phyloP scores from a whole-genome alignment of 768 basidiomycete genomes.

The Russula emetica region DNA sequence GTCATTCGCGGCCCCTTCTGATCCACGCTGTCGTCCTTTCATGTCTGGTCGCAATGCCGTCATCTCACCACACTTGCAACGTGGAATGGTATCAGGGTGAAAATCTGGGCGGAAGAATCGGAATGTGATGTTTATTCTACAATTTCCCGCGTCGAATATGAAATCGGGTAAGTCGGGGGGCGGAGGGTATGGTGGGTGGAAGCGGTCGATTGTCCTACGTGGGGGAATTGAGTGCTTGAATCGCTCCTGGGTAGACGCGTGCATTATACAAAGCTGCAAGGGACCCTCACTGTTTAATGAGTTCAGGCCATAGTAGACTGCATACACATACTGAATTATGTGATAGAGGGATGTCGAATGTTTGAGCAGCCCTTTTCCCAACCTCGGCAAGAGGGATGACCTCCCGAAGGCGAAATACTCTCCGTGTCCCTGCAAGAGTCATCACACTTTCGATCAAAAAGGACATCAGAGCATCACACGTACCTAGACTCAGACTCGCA shows the following conservation, averaged over 20 bases:
- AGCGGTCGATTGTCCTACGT: conserved; percentile 66
- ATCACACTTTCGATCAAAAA: neutral
- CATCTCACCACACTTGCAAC: conserved; percentile 69
- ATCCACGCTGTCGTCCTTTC: conserved; percentile 52
- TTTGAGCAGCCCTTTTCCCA: conserved; percentile 55
- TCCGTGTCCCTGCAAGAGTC: conserved; percentile 46
- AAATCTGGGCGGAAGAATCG: conserved; percentile 85
- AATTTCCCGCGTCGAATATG: conserved; percentile 28
- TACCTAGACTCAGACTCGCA: conserved; percentile 77
- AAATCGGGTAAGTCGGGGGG: conserved; percentile 14
- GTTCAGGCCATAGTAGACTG: conserved; percentile 10
- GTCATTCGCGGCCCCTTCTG: conserved; percentile 5
- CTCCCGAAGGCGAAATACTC: conserved; percentile 72
- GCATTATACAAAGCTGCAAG: conserved; percentile 75
- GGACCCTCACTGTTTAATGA: conserved; percentile 1
- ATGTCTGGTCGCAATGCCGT: conserved; percentile 72
- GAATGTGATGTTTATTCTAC: conserved; percentile 74
- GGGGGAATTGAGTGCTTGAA: conserved; percentile 81
- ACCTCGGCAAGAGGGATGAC: conserved; percentile 63
- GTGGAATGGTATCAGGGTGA: conserved; percentile 56
- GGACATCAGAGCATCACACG: conserved; percentile 22
- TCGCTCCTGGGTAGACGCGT: conserved; percentile 74
- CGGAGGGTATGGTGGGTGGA: conserved; percentile 51
- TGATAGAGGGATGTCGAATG: conserved; percentile 68
- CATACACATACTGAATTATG: conserved; percentile 66